A percentile compares a stretch with the other conserved stretches of the same genome.
These are phyloP conservation scores for Achaetomiella virescens DNA, from an alignment of 495 filamentous ascomycete genomes.

Conservation along the genomic window DNA sequence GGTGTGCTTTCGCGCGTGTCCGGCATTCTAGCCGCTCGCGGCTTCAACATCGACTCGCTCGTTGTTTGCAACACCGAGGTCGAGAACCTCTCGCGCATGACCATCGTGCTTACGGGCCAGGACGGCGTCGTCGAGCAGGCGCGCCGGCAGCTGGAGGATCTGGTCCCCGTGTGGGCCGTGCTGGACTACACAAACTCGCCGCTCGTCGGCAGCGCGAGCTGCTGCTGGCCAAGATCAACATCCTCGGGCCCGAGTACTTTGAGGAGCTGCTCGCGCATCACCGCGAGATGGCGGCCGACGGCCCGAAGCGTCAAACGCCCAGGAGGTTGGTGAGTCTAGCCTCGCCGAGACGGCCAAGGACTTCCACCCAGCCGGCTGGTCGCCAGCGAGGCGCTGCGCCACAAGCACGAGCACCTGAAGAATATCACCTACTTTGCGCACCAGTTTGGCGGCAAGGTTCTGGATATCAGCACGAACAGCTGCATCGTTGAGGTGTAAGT, in stretches of 20 bases:
- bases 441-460: slow-evolving; percentile 94
- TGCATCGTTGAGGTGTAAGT: slow-evolving; percentile 96
- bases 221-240: slow-evolving; percentile 92
- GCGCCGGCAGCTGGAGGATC: slow-evolving; percentile 86
- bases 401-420: slow-evolving; percentile 95
- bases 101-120: slow-evolving; percentile 91
- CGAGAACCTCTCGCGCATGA: slow-evolving; percentile 96
- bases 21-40: slow-evolving; percentile 89
- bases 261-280: slow-evolving; percentile 94
- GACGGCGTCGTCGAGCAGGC: slow-evolving; percentile 98
- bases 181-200: slow-evolving; percentile 90
- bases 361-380: slow-evolving; percentile 81
- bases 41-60: slow-evolving; percentile 98
- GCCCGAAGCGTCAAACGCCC: slow-evolving; percentile 25
- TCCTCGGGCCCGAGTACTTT: slow-evolving; percentile 93
- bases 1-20: slow-evolving; percentile 94
- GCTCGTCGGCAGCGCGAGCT: slow-evolving; percentile 94
- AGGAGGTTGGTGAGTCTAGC: slow-evolving; percentile 28
- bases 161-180: slow-evolving; percentile 97
- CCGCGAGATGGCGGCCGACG: slow-evolving; percentile 56
- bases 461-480: slow-evolving; percentile 96
- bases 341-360: slow-evolving; percentile 47
- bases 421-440: slow-evolving; percentile 92
- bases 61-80: slow-evolving; percentile 98
- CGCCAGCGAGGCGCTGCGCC: slow-evolving; percentile 77